A percentile compares a stretch with the other conserved stretches of the same genome.
phyloP scores from a whole-genome alignment of 2,329 filamentous ascomycete genomes.

The Mollisia scopiformis region DNA sequence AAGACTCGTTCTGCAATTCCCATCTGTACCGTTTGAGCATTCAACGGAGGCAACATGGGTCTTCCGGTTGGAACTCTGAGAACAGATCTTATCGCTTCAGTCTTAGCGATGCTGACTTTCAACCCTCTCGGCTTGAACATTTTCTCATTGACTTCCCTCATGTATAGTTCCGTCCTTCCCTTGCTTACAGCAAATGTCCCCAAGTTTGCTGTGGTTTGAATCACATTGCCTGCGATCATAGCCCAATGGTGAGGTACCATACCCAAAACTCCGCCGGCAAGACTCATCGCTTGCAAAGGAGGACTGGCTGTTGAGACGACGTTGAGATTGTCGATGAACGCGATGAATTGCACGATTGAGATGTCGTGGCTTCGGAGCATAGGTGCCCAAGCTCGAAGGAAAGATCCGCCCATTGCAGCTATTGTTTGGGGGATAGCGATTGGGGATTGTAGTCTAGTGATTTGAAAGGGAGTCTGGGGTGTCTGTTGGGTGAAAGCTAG shows the following conservation, averaged over 20 bases:
- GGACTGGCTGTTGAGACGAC: conserved; percentile 37
- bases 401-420: conserved; percentile 23
- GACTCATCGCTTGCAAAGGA: conserved; percentile 32
- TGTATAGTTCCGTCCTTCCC: conserved; percentile 33
- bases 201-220: conserved; percentile 29
- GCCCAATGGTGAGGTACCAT: conserved; percentile 36
- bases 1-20: conserved; percentile 3
- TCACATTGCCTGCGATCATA: conserved; percentile 21
- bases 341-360: conserved; percentile 32
- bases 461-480: background rate
- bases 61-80: conserved; percentile 29
- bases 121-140: conserved; percentile 39
- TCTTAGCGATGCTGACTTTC: conserved; percentile 32
- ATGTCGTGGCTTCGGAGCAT: conserved; percentile 30
- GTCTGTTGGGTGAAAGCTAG: conserved; percentile 1
- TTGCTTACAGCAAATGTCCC: conserved; percentile 31
- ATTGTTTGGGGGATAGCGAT: conserved; percentile 18
- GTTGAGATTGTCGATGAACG: conserved; percentile 43
- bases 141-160: conserved; percentile 36
- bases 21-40: conserved; percentile 22
- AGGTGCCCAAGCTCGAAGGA: conserved; percentile 32
- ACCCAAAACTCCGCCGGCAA: conserved; percentile 29
- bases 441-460: conserved; percentile 4
- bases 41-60: conserved; percentile 27
- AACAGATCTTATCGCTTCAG: conserved; percentile 29